A percentile compares a stretch with the other conserved stretches of the same genome.
Conservation (phyloP, 805 yeast genomes). For the Starmerella cellae region DNA sequence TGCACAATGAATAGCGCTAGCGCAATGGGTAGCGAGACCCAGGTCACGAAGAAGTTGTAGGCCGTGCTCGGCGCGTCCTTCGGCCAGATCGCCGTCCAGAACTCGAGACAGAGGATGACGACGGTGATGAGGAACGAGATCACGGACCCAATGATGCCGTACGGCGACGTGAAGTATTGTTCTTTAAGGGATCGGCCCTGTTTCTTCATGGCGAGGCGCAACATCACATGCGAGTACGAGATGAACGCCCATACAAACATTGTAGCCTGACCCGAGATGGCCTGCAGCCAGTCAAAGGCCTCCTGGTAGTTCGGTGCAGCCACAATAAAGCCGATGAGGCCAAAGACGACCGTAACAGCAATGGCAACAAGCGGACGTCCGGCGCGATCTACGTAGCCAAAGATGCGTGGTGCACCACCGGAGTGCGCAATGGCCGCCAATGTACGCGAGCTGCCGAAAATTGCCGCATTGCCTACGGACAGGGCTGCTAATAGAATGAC, state of each 20-base stretch:
- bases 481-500: conserved; percentile 55
- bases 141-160: conserved; percentile 56
- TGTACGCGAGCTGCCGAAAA: conserved; percentile 55
- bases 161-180: conserved; percentile 51
- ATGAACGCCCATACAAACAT: conserved; percentile 69
- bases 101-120: conserved; percentile 58
- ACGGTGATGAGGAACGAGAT: conserved; percentile 47
- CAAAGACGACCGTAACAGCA: conserved; percentile 31
- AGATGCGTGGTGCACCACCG: conserved; percentile 45
- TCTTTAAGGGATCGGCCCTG: conserved; percentile 64
- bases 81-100: conserved; percentile 74
- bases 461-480: conserved; percentile 59
- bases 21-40: conserved; percentile 35
- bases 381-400: conserved; percentile 50
- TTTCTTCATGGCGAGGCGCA: conserved; percentile 44
- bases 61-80: conserved; percentile 31
- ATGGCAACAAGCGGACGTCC: conserved; percentile 64
- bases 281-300: conserved; percentile 61
- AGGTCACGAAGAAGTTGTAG: conserved; percentile 38
- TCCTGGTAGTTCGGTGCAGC: conserved; percentile 36
- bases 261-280: conserved; percentile 61
- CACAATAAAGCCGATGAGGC: conserved; percentile 42
- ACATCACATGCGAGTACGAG: conserved; percentile 52
- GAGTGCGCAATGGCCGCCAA: conserved; percentile 51
- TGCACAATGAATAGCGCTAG: conserved; percentile 14